Conservation (phyloP, 164 flowering plant genomes). For the Houttuynia cordata region DNA sequence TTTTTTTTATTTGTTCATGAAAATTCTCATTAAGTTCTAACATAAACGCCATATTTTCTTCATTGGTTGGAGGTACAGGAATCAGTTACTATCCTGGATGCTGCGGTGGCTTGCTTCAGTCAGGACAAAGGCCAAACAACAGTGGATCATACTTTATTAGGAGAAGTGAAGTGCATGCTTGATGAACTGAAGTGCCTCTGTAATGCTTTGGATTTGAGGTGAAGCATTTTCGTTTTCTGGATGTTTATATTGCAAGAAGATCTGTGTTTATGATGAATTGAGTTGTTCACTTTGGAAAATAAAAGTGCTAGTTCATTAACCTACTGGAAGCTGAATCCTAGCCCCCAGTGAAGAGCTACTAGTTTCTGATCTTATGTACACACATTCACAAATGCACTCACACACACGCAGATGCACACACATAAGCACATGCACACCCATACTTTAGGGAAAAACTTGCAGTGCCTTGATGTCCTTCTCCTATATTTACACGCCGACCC, state of each 20-base stretch:
- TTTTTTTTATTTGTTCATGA: not conserved
- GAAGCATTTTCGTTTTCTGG: not conserved
- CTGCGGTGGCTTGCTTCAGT: constrained; percentile 2
- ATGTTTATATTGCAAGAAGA: not conserved
- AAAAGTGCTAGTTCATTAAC: not conserved
- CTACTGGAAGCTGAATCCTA: too few species aligned
- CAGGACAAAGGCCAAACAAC: not conserved
- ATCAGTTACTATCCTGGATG: constrained; percentile 10
- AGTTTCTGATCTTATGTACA: not conserved
- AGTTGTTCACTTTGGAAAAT: not conserved
- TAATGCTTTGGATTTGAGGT: constrained; percentile 12
- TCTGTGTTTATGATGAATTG: not conserved
- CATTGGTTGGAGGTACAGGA: constrained; percentile 14
- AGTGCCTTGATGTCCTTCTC: too few species aligned
- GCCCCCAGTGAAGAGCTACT: not conserved
- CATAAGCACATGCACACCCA: too few species aligned
- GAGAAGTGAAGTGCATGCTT: constrained; percentile 8
- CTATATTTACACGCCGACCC: too few species aligned
- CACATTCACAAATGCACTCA: too few species aligned
- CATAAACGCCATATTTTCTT: not conserved
- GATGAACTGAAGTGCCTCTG: constrained; percentile 14
- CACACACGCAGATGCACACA: too few species aligned
- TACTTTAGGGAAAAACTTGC: too few species aligned
- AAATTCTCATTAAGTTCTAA: not conserved
- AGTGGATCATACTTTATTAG: constrained; percentile 3